These are phyloP conservation scores for Periconia macrospinosa DNA, from an alignment of 2,329 filamentous ascomycete genomes.

Conservation along the genomic window DNA sequence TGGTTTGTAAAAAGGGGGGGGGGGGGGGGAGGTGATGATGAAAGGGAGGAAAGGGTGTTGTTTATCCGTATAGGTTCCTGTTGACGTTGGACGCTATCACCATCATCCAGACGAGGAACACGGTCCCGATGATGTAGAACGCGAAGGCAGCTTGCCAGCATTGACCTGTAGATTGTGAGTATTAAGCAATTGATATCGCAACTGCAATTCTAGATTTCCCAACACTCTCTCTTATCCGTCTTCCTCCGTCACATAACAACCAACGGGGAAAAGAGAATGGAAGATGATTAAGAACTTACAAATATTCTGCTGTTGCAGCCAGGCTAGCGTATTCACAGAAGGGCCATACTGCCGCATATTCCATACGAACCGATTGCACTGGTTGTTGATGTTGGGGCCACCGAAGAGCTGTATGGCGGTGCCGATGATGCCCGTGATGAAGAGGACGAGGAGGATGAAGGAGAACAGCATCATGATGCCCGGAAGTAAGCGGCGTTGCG, in stretches of 20 bases:
- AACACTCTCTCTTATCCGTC: background rate
- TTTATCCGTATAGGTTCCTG: slow-evolving; percentile 45
- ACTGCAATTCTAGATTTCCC: too few species aligned
- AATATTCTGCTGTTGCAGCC: slow-evolving; percentile 64
- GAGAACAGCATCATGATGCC: slow-evolving; percentile 61
- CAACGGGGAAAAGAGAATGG: too few species aligned
- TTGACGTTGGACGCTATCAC: slow-evolving; percentile 62
- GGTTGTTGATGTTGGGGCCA: slow-evolving; percentile 58
- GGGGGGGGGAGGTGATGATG: too few species aligned
- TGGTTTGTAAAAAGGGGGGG: too few species aligned
- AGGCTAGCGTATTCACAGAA: slow-evolving; percentile 60
- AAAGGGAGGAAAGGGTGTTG: too few species aligned
- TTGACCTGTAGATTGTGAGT: slow-evolving; percentile 46
- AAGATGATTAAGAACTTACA: slow-evolving; percentile 53
- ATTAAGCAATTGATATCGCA: background rate
- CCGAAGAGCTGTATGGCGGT: slow-evolving; percentile 65
- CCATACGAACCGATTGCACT: slow-evolving; percentile 61
- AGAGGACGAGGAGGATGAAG: slow-evolving; percentile 65
- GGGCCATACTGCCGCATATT: slow-evolving; percentile 51
- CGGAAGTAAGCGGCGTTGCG: slow-evolving; percentile 59
- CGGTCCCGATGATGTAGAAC: slow-evolving; percentile 63
- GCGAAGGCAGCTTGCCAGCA: slow-evolving; percentile 66
- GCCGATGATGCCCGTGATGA: slow-evolving; percentile 64
- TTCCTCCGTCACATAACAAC: background rate
- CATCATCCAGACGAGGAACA: slow-evolving; percentile 70